Base-by-base conservation (phyloP, 139 green algal species). In the Chlamydomonas sp. region DNA sequence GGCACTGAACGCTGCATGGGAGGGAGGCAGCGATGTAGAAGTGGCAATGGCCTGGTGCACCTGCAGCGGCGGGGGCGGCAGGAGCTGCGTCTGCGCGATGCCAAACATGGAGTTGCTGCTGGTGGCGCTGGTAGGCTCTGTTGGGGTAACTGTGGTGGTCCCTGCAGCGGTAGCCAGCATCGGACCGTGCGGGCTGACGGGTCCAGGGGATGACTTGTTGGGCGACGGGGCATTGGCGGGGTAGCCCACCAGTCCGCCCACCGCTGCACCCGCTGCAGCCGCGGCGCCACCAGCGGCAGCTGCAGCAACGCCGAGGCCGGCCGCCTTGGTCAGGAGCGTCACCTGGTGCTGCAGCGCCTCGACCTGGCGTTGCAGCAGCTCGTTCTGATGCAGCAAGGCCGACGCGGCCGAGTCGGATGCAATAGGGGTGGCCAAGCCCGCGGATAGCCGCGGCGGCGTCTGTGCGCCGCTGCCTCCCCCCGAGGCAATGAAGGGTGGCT, bases 281-380 rank as follows among this genome's bases (percentile, higher is more conserved):
- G 74, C 74, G 74, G 74, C 74, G 10, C 74, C 74, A 57, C 74
- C 74, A 14, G 57, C 57, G 57, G 74, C 74, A 12, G 74, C 57
- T 12, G 74, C 74, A 10, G 74, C 74, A 1, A 14, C 77, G 4
- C 61, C 71, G 10, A 86, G 61, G 49, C 20, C 71, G 4, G 71
- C 82, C 15, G 82, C 82, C 20, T 87, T 61, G n/a, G n/a, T 6
- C 6, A 87, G 14, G 12, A 81, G 20, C 49, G 83, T 9, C n/a
- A 87, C 15, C 62, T 87, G 83, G 73, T 87, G 83, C 61, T 31
- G 66, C 73, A 87, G 16, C 16, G 31, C 31, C 73, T 81, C 63
- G 14, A 87, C 31, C 72, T 87, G 18, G 31, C 80, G 63, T 73
- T 60, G 31, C 31, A 87, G 31, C 20, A 60, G 31, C 9, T 87